A percentile compares a stretch with the other conserved stretches of the same genome.
phyloP scores from a whole-genome alignment of 768 basidiomycete species.

The Kwoniella europaea region DNA sequence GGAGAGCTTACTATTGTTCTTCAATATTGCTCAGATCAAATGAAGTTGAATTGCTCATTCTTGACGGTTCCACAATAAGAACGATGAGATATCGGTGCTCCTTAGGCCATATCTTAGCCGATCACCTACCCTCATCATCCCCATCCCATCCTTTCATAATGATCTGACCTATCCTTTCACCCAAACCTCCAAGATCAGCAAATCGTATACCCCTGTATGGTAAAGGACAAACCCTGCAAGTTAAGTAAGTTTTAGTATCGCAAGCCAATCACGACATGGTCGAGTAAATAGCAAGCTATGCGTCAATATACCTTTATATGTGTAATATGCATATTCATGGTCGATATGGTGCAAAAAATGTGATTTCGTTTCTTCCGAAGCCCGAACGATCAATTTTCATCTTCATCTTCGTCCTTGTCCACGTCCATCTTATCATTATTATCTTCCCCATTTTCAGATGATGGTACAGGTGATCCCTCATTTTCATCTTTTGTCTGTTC shows the following conservation, averaged over 20 bases:
- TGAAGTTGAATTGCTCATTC: no score
- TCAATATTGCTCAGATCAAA: no score
- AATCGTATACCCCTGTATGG: neutral
- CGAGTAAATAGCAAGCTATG: no score
- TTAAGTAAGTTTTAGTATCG: neutral
- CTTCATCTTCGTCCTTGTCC: conserved; percentile 12
- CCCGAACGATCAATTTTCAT: conserved; percentile 2
- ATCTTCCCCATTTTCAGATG: conserved; percentile 4
- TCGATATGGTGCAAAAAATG: no score
- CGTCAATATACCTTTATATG: no score
- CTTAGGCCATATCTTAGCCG: neutral
- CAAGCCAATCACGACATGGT: no score
- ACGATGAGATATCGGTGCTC: neutral
- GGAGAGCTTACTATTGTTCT: no score
- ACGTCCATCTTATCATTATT: conserved; percentile 6
- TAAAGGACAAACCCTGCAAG: neutral
- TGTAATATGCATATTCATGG: no score
- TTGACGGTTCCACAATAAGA: no score
- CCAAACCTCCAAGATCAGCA: neutral
- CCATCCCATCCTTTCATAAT: neutral
- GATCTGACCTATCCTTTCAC: neutral
- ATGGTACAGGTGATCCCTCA: neutral
- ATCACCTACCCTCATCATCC: neutral
- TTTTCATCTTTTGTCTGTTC: neutral
- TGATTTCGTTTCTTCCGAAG: no score